Base-by-base conservation (phyloP, 2,329 filamentous ascomycete genomes). In the Didymella segeticola region DNA sequence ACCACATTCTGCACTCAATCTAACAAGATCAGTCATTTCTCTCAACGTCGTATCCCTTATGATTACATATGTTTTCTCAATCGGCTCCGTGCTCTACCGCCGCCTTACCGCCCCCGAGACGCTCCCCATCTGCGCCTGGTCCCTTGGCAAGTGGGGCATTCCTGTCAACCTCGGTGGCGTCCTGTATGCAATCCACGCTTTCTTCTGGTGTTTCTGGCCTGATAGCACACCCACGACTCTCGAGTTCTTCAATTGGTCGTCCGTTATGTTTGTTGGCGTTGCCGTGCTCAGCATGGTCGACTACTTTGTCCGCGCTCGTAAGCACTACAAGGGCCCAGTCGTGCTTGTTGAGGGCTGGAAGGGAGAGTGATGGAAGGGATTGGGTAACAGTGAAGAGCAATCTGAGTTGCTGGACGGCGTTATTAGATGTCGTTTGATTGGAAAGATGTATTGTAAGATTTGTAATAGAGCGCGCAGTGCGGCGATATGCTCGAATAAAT, bases 191-290 rank as follows among this genome's bases (percentile, higher is more conserved):
- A 50, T 58, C 3, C 73, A 73, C 48, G 69, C 71, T 5, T 75
- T 77, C 54, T 77, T 78, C 56, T 78, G 75, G 73, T 70, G 69
- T 26, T 76, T 77, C 60, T 78, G 73, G 73, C 76, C 76, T 3
- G 61, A 68, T 25, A 56, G 58, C 4, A 70, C 67, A 7, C 68
- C 68, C 12, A 61, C 67, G 10, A 60, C 56, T 12, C 27, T 58
- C 19, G 60, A 60, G 2, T 58, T 58, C 2, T 73, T 76, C 54
- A 75, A 75, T 41, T 76, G 71, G 71, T 67, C 71, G 6, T 61
- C 67, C 1, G 72, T 75, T 33, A 72, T 75, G 63, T 75, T 73
- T 39, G 60, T 64, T 1, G 69, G 58, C 15, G 66, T 72, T 11
- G 56, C 52, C 2, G 23, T 75, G 1, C 19, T 72, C 9, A 62